Evolutionary conservation across 768 basidiomycete genomes (phyloP), one percentile per base, ranked within the genome.

Genomic region (Agaricus blazei): DNA sequence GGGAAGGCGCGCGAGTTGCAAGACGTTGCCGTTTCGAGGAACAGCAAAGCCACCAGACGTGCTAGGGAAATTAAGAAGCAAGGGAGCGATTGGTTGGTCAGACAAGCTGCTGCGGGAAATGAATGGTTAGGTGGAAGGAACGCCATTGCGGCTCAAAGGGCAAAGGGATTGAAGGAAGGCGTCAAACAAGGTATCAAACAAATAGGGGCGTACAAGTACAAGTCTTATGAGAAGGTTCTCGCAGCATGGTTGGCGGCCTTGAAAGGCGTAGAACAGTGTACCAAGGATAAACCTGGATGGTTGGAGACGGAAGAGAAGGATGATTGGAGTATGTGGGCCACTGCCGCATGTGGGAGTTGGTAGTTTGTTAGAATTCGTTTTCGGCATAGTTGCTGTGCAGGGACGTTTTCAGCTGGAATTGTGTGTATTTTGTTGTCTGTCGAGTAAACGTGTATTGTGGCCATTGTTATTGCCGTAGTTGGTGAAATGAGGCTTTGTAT

Each of bases 11-110:
- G 70, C 45, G 68, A 69, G 8, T 60, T 81, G 9, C 74, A 70
- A 42, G 77, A 80, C 15, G 72, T 74, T 2, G 64, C 85, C 3
- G 67, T 68, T 57, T 63, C 67, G 27, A 74, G 79, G 41, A 79
- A 86, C 58, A 73, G 79, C 43, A 72, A 70, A 8, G 84, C 84
- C 48, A 75, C 76, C 62, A 69, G 65, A 47, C 77, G 75, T 54
- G 84, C 84, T 8, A 78, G 69, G 66, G 76, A 82, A 60, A 65
- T 85, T 40, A 79, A 66, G 67, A 72, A 76, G 58, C 75, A 62
- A 52, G 80, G 82, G 7, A 70, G 74, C 51, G 74, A 75, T 6
- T 34, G 34, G 54, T 67, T 82, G 36, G 61, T 83, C 27, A 66
- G 66, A 11, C 34, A 34, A 34, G 34, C 34, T 6, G 34, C 34